Conservation (phyloP, 1,139 yeast genomes). For the Magnusiomyces ingens region DNA sequence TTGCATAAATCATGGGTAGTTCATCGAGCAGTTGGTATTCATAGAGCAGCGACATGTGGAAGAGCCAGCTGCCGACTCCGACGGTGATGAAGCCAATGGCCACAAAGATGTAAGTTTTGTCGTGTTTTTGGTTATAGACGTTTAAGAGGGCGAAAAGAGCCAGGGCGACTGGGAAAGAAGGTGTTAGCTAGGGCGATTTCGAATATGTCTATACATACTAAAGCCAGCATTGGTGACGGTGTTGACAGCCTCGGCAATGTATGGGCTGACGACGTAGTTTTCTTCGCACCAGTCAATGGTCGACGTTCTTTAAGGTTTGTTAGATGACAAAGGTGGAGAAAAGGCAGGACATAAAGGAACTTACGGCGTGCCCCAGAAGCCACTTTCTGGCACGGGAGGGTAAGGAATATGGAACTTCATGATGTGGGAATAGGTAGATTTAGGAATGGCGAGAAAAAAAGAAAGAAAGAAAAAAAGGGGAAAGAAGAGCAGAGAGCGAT, state of each 20-base stretch:
- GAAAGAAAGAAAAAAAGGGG: background rate
- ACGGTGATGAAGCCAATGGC: conserved; percentile 79
- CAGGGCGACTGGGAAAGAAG: conserved; percentile 39
- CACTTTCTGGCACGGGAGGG: conserved; percentile 26
- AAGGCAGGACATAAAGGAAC: conserved; percentile 11
- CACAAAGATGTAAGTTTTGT: conserved; percentile 60
- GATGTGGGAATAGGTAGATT: background rate
- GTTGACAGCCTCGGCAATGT: conserved; percentile 83
- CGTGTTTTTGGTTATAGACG: conserved; percentile 54
- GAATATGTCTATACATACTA: conserved; percentile 20
- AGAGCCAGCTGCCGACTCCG: conserved; percentile 90
- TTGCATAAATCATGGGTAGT: conserved; percentile 95
- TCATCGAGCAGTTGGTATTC: conserved; percentile 90
- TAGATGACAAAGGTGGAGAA: conserved; percentile 7
- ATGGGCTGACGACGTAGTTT: conserved; percentile 78
- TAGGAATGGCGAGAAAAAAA: background rate
- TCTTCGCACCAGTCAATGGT: conserved; percentile 98
- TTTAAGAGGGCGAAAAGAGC: conserved; percentile 63
- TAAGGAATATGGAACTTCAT: conserved; percentile 25
- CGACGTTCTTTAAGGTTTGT: conserved; percentile 34
- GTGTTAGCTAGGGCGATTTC: background rate
- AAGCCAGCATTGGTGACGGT: conserved; percentile 71
- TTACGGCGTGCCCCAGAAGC: conserved; percentile 31
- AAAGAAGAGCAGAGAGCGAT: background rate
- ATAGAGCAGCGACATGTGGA: conserved; percentile 89